phyloP scores from a whole-genome alignment of 495 filamentous ascomycete genomes.

The Podospora bellae-mahoneyi region DNA sequence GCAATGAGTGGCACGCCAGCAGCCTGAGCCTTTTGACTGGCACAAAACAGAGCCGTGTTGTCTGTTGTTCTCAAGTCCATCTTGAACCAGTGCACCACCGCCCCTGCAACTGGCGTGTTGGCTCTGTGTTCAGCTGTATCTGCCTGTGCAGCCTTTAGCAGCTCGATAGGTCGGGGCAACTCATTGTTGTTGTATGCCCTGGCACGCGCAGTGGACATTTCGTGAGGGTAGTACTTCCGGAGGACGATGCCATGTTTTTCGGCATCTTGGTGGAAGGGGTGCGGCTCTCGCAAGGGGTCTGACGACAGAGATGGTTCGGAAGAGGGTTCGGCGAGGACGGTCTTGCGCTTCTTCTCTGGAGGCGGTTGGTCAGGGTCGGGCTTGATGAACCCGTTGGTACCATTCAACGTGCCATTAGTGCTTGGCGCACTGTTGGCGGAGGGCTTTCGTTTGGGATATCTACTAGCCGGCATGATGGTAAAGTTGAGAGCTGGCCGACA shows the following conservation, averaged over 20 bases:
- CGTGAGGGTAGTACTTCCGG: constrained; percentile 77
- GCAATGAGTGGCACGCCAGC: constrained; percentile 65
- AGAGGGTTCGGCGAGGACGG: constrained; percentile 7
- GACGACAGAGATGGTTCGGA: constrained; percentile 1
- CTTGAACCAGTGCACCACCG: constrained; percentile 92
- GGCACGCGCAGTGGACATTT: constrained; percentile 77
- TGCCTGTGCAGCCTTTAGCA: constrained; percentile 51
- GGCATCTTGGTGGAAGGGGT: constrained; percentile 44
- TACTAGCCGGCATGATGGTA: constrained; percentile 21
- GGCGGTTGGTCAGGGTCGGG: not conserved
- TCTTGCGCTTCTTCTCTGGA: constrained; percentile 19
- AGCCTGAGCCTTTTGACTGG: constrained; percentile 62
- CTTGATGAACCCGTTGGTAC: constrained; percentile 1
- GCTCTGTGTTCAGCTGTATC: constrained; percentile 49
- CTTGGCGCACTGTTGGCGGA: not conserved
- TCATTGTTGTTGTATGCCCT: constrained; percentile 64
- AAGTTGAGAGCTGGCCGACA: not conserved
- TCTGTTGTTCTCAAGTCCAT: constrained; percentile 71
- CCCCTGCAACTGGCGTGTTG: constrained; percentile 49
- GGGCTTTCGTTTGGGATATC: constrained; percentile 26
- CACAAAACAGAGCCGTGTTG: constrained; percentile 68
- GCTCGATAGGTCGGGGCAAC: constrained; percentile 67
- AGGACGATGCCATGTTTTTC: constrained; percentile 69
- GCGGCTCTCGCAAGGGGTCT: constrained; percentile 38
- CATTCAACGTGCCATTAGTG: not conserved